phyloP scores from a whole-genome alignment of 495 filamentous ascomycete species.

The Neurospora sp. region DNA sequence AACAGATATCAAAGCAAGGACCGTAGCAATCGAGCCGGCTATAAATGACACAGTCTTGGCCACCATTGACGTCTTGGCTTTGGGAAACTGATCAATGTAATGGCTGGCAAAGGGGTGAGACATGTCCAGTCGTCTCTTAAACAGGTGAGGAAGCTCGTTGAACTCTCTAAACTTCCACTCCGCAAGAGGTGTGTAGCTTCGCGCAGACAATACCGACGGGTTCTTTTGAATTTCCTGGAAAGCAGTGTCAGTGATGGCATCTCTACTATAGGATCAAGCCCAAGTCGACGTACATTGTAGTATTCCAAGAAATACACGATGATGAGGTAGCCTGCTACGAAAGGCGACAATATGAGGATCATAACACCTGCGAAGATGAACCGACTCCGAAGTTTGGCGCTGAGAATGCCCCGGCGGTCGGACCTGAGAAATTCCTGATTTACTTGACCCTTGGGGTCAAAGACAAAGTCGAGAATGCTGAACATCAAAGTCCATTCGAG shows the following conservation, averaged over 20 bases:
- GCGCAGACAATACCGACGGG: slow-evolving; percentile 63
- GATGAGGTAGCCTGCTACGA: slow-evolving; percentile 71
- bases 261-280: neutral
- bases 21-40: slow-evolving; percentile 71
- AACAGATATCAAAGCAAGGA: slow-evolving; percentile 69
- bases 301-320: slow-evolving; percentile 86
- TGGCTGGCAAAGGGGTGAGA: slow-evolving; percentile 86
- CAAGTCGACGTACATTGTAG: slow-evolving; percentile 55
- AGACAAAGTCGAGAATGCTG: slow-evolving; percentile 87
- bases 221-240: slow-evolving; percentile 81
- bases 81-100: slow-evolving; percentile 94
- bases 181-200: slow-evolving; percentile 85
- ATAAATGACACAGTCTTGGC: slow-evolving; percentile 80
- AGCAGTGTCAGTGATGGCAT: slow-evolving; percentile 6
- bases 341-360: slow-evolving; percentile 76
- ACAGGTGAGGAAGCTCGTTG: slow-evolving; percentile 90
- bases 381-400: slow-evolving; percentile 60
- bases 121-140: slow-evolving; percentile 82
- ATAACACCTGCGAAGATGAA: slow-evolving; percentile 76
- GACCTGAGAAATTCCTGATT: slow-evolving; percentile 74
- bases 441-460: slow-evolving; percentile 78
- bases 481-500: slow-evolving; percentile 83
- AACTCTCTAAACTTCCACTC: slow-evolving; percentile 99
- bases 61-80: slow-evolving; percentile 78
- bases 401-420: slow-evolving; percentile 66